A percentile compares a stretch with the other conserved stretches of the same genome.
These are phyloP conservation scores for Tolypocladium pustulatum DNA, from an alignment of 2,329 filamentous ascomycete genomes.

Conservation along the genomic window DNA sequence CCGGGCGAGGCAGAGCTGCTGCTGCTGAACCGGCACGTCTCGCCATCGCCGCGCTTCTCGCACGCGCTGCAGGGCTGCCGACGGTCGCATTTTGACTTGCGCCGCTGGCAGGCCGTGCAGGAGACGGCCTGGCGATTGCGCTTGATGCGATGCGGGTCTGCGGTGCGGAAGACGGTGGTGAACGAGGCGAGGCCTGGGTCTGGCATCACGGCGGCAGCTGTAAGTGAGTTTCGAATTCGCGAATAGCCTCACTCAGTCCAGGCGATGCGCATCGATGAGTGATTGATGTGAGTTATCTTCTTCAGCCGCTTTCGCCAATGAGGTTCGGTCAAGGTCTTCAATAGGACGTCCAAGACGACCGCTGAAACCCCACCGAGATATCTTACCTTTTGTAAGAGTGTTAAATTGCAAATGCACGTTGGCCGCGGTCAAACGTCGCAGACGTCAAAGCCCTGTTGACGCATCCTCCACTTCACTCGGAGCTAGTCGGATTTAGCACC, in stretches of 20 bases:
- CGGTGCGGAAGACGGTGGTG: constrained; percentile 26
- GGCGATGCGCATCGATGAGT: not conserved
- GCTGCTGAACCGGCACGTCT: constrained; percentile 21
- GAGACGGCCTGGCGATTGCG: constrained; percentile 31
- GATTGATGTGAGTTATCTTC: not conserved
- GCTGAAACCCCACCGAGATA: not conserved
- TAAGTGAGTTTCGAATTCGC: not conserved
- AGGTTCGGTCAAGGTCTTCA: not conserved
- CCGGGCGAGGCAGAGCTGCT: not conserved
- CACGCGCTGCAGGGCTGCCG: constrained; percentile 29
- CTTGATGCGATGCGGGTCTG: constrained; percentile 21
- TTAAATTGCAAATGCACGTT: not conserved
- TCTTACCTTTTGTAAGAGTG: not conserved
- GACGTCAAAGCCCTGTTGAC: not conserved
- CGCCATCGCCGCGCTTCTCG: constrained; percentile 23
- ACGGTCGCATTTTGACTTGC: constrained; percentile 33
- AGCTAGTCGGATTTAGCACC: not conserved
- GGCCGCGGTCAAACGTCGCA: not conserved
- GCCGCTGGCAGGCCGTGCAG: constrained; percentile 28
- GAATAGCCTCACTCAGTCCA: not conserved
- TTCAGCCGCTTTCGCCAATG: not conserved
- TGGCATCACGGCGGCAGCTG: constrained; percentile 9
- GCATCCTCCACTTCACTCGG: not conserved
- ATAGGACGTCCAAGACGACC: not conserved
- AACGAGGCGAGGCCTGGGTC: constrained; percentile 10